Base-by-base conservation (phyloP, 176 grass and related monocot species). In the Dendrocalamus sinicus region DNA sequence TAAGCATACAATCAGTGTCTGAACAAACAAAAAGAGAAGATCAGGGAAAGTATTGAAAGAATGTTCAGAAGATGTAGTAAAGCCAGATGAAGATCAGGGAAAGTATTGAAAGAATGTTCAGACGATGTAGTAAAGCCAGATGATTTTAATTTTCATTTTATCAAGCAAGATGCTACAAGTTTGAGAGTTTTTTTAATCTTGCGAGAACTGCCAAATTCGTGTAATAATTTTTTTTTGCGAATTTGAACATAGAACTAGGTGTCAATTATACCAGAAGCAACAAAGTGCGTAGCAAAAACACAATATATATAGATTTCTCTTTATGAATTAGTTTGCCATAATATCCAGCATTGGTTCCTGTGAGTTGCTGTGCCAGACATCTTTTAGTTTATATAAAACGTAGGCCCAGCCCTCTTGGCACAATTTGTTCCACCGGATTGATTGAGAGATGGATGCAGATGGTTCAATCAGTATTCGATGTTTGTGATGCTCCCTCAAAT, bases 1-100 rank as follows among this genome's bases (percentile, higher is more conserved):
- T 76, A 98, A 88, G 73, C 90, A 95, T 79, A 94, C 82, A 13
- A 83, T 90, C 53, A 98, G 70, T 73, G 71, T 91, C 96, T 98
- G 90, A 13, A 32, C 3, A 90, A 67, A 67, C 47, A 64, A 32
- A 84, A 82, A 75, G 64, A 76, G 35, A 60, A 66, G 39, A 58
- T 20, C 73, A 48, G 70, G 14, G 63, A 47, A 88, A 90, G 24
- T 30, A 79, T 23, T 72, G 0, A 78, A 83, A 19, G 16, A 71
- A 86, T 73, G 23, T 19, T 66, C 7, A 86, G 8, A 82, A 48
- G 8, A 86, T 1, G 20, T 37, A 15, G 45, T 72, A 48, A 57
- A 72, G 52, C 11, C 0, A 70, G 7, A 48, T 70, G 3, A 68
- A 66, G 39, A 58, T 20, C 73, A 48, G 70, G 14, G 63, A 47